Evolutionary conservation across 139 green algal genomes (phyloP), one percentile per base, ranked within the genome.

Genomic region (Micractinium conductrix): DNA sequence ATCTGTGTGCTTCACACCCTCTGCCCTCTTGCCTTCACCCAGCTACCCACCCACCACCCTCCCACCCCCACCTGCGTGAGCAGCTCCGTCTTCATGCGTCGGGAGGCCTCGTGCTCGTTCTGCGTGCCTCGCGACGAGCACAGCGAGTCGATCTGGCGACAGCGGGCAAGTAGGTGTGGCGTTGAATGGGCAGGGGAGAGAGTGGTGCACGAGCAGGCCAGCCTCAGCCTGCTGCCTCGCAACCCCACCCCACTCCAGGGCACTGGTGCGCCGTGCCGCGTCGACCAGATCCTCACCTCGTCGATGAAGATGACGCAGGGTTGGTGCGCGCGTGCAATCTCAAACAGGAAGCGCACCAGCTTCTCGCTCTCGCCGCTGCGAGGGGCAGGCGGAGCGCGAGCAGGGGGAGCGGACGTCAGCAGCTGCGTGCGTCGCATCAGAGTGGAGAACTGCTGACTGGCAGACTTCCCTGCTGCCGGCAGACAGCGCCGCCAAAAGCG

Each of bases 241-340:
- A n/a, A n/a, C n/a, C n/a, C n/a, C n/a, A n/a, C n/a, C n/a, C n/a
- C n/a, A n/a, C n/a, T n/a, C n/a, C n/a, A n/a, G n/a, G n/a, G n/a
- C n/a, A n/a, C n/a, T n/a, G n/a, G n/a, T n/a, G n/a, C n/a, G n/a
- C n/a, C n/a, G n/a, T n/a, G n/a, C n/a, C n/a, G n/a, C n/a, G n/a
- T n/a, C n/a, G n/a, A n/a, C n/a, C n/a, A n/a, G n/a, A n/a, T n/a
- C n/a, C n/a, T n/a, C n/a, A n/a, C n/a, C n/a, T 99, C 96, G 80
- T 99, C 96, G 40, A 99, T 98, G 92, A 99, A 99, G 7, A 99
- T 93, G 74, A 99, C 98, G 53, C 93, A 91, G 1, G 97, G 97
- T 14, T 93, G 86, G 44, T 93, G 89, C 70, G 97, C 94, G 42
- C 98, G 95, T 6, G 97, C 97, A 33, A 98, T 92, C 6, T 93